A percentile compares a stretch with the other conserved stretches of the same genome.
phyloP scores from a whole-genome alignment of 345 rosid species.

The Ricinus communis region DNA sequence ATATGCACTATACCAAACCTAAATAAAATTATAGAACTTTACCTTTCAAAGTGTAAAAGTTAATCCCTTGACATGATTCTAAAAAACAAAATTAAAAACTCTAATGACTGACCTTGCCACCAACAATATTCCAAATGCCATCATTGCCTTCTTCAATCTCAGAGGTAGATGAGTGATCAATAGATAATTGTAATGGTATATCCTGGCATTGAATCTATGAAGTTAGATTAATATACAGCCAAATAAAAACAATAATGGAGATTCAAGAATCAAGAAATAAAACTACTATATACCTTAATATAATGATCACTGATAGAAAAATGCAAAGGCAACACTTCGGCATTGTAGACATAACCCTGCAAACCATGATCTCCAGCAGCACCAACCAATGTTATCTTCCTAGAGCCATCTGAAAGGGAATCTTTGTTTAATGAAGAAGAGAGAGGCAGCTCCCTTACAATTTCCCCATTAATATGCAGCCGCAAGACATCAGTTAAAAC shows the following conservation, averaged over 20 bases:
- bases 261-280: slow-evolving; percentile 7
- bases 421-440: slow-evolving; percentile 37
- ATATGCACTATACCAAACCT: neutral
- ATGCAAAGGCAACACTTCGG: slow-evolving; percentile 44
- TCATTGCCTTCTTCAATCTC: slow-evolving; percentile 64
- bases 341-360: slow-evolving; percentile 58
- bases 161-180: slow-evolving; percentile 55
- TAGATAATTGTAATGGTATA: slow-evolving; percentile 58
- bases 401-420: slow-evolving; percentile 25
- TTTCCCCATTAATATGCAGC: slow-evolving; percentile 59
- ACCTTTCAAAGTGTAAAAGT: neutral
- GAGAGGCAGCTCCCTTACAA: slow-evolving; percentile 50
- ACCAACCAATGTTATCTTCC: slow-evolving; percentile 47
- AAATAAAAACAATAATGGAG: slow-evolving; percentile 10
- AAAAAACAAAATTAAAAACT: neutral
- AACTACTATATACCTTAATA: slow-evolving; percentile 38
- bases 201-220: slow-evolving; percentile 44
- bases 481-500: slow-evolving; percentile 46
- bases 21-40: neutral
- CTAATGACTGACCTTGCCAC: slow-evolving; percentile 63
- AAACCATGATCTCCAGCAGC: slow-evolving; percentile 44
- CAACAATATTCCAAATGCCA: slow-evolving; percentile 75
- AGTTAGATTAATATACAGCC: slow-evolving; percentile 2
- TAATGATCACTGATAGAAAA: slow-evolving; percentile 44
- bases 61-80: neutral